Conservation (phyloP, 2,329 filamentous ascomycete species). For the Fusarium protoensiforme region DNA sequence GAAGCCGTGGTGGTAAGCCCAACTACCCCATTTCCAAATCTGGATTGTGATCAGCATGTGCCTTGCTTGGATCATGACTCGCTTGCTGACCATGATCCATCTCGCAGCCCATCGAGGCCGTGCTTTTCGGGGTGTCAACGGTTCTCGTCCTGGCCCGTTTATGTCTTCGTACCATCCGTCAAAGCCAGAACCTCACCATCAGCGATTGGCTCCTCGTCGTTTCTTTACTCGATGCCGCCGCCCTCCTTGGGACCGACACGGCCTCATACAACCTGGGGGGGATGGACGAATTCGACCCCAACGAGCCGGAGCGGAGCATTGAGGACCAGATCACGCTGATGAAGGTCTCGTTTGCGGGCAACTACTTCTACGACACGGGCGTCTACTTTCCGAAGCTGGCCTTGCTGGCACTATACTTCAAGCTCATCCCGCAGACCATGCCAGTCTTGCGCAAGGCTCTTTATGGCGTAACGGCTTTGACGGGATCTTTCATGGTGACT, state of each 20-base stretch:
- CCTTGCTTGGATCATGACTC: not conserved
- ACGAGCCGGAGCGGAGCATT: constrained; percentile 9
- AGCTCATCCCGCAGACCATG: constrained; percentile 41
- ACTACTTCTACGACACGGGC: constrained; percentile 48
- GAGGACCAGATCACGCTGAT: constrained; percentile 35
- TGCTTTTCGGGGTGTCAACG: constrained; percentile 37
- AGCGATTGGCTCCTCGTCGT: constrained; percentile 45
- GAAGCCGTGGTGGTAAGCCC: constrained; percentile 32
- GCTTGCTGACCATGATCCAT: constrained; percentile 14
- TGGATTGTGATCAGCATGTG: not conserved
- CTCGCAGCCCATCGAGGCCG: constrained; percentile 44
- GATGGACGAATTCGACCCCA: constrained; percentile 41
- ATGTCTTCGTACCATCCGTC: constrained; percentile 38
- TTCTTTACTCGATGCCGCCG: constrained; percentile 41
- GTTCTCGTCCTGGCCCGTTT: constrained; percentile 38
- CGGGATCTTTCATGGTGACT: constrained; percentile 34
- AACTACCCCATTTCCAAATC: not conserved
- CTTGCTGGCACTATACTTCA: constrained; percentile 43
- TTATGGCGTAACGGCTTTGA: constrained; percentile 35
- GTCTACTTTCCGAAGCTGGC: constrained; percentile 46
- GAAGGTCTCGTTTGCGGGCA: constrained; percentile 45
- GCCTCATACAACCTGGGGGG: constrained; percentile 43
- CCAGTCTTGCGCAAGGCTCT: constrained; percentile 39
- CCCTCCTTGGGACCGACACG: constrained; percentile 41
- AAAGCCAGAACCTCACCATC: constrained; percentile 40